phyloP scores from a whole-genome alignment of 768 basidiomycete species.

The Suillus ampliporus region DNA sequence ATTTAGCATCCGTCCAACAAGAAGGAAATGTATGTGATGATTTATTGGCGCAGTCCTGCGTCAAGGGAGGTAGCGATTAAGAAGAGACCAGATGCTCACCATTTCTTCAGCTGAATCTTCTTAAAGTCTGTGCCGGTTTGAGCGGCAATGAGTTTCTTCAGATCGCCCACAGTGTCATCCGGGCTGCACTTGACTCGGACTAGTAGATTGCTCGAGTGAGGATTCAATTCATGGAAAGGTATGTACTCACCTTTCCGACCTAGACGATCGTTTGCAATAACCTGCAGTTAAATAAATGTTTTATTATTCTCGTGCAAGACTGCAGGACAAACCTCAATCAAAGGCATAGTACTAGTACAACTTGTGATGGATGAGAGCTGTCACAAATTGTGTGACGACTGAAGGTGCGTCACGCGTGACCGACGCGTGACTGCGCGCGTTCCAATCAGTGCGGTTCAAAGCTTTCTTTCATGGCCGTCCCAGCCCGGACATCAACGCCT shows the following conservation, averaged over 20 bases:
- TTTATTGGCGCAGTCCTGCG: not conserved
- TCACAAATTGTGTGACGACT: constrained; percentile 5
- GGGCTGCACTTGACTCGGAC: constrained; percentile 96
- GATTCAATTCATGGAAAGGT: not conserved
- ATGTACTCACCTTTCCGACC: constrained; percentile 81
- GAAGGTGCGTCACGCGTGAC: constrained; percentile 23
- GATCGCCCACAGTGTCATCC: constrained; percentile 95
- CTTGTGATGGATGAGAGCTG: not conserved
- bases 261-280: constrained; percentile 95
- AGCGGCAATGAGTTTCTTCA: constrained; percentile 96
- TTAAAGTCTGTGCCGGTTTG: constrained; percentile 87
- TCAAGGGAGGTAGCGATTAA: not conserved
- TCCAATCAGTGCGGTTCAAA: constrained; percentile 7
- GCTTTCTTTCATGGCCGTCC: constrained; percentile 31
- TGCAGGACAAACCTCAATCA: constrained; percentile 54
- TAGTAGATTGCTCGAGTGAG: constrained; percentile 38
- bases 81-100: constrained; percentile 54
- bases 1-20: not conserved
- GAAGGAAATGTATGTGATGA: not conserved
- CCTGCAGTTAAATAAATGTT: constrained; percentile 46
- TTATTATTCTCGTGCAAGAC: not conserved
- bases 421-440: constrained; percentile 27
- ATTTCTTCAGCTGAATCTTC: constrained; percentile 97
- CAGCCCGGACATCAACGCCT: constrained; percentile 31
- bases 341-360: constrained; percentile 42